Evolutionary conservation across 352 stramenopile species (phyloP).

Genomic region (Phytophthora aleatoria): DNA sequence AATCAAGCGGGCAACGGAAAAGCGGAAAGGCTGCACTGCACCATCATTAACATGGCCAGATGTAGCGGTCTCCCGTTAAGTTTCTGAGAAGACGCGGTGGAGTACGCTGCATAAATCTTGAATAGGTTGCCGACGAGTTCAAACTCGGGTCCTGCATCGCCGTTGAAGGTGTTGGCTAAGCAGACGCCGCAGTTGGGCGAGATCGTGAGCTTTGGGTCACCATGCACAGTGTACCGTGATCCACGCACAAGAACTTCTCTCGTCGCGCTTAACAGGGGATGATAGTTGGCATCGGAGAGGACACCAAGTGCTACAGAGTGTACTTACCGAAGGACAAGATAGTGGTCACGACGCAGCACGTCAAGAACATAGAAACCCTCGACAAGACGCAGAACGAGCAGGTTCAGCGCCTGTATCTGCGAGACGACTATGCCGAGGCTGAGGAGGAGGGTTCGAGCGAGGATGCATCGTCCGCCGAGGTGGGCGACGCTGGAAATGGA

Average conservation of each 20-base stretch:
- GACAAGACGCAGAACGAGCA: not conserved
- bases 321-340: not conserved
- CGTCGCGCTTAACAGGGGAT: not conserved
- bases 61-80: not conserved
- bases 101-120: not conserved
- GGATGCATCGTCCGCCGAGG: not conserved
- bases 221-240: not conserved
- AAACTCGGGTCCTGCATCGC: not conserved
- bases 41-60: too few relatives aligned
- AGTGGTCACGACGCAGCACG: not conserved
- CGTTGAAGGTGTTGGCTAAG: not conserved
- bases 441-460: not conserved
- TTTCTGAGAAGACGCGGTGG: not conserved
- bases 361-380: not conserved
- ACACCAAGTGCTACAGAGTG: not conserved
- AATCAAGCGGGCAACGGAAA: too few relatives aligned
- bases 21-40: too few relatives aligned
- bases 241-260: constrained; percentile 1
- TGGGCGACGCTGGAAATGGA: too few relatives aligned
- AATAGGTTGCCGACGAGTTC: not conserved
- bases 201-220: not conserved
- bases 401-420: not conserved
- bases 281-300: not conserved
- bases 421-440: not conserved
- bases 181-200: not conserved